Evolutionary conservation across 306 rosid species (phyloP).

Genomic region (Acacia melanoxylon): DNA sequence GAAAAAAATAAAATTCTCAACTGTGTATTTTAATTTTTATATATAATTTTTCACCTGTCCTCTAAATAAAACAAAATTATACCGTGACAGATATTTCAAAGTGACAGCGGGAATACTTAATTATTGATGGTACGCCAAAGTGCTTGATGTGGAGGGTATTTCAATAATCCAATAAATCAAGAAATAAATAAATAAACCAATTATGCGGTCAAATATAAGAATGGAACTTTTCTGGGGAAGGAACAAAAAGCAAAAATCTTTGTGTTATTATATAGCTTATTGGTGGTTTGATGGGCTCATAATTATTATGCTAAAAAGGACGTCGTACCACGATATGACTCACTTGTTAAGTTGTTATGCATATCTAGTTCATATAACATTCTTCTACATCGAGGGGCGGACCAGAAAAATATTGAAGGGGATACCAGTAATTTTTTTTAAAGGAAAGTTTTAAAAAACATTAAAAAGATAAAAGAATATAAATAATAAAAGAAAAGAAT

Average conservation of each 20-base stretch:
- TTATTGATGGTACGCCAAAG: not conserved
- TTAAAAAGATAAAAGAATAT: too few relatives aligned
- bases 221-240: conserved; percentile 45
- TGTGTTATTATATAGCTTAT: conserved; percentile 33
- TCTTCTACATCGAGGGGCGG: not conserved
- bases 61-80: not conserved
- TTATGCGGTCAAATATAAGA: conserved; percentile 26
- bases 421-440: too few relatives aligned
- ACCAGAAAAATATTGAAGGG: too few relatives aligned
- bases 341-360: conserved; percentile 25
- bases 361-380: not conserved
- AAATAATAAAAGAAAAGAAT: too few relatives aligned
- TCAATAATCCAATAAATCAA: conserved; percentile 4
- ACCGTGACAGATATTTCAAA: not conserved
- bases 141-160: conserved; percentile 9
- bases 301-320: conserved; percentile 48
- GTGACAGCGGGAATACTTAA: not conserved
- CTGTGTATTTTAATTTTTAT: too few relatives aligned
- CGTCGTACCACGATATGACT: conserved; percentile 47
- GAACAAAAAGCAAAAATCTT: conserved; percentile 44
- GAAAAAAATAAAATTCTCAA: not conserved
- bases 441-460: too few relatives aligned
- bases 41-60: not conserved
- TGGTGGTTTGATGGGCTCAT: conserved; percentile 29
- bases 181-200: not conserved